Conservation (phyloP, 805 yeast genomes). For the Ogataea glucozyma region DNA sequence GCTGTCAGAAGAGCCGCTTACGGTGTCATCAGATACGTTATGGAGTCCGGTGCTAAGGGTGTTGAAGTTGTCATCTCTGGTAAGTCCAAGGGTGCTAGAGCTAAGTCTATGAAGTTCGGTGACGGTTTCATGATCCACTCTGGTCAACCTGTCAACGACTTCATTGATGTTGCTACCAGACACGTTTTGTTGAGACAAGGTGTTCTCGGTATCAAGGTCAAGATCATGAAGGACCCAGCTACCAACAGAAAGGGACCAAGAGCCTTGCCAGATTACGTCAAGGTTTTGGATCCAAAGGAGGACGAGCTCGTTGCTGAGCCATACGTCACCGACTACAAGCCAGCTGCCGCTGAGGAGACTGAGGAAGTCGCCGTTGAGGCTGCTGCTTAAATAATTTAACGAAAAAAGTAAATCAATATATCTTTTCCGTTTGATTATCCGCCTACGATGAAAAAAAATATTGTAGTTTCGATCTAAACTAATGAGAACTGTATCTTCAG, state of each 20-base stretch:
- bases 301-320: slow-evolving; percentile 82
- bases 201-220: slow-evolving; percentile 99
- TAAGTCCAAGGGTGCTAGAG: slow-evolving; percentile 99
- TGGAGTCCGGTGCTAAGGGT: slow-evolving; percentile 99
- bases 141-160: slow-evolving; percentile 99
- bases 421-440: slow-evolving; percentile 7
- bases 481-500: neutral
- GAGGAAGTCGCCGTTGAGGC: slow-evolving; percentile 41
- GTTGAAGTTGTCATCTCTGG: slow-evolving; percentile 99
- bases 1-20: slow-evolving; percentile 99
- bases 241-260: slow-evolving; percentile 80
- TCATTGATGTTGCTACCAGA: slow-evolving; percentile 98
- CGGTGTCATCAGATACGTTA: slow-evolving; percentile 99
- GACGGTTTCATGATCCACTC: slow-evolving; percentile 99
- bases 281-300: slow-evolving; percentile 92
- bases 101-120: slow-evolving; percentile 99
- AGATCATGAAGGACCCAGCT: slow-evolving; percentile 99
- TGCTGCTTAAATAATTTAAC: slow-evolving; percentile 21
- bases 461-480: too few species aligned
- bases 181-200: slow-evolving; percentile 99
- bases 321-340: slow-evolving; percentile 74
- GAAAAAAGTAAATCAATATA: neutral
- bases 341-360: slow-evolving; percentile 37
- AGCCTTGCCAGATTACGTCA: slow-evolving; percentile 93
- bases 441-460: too few species aligned